Evolutionary conservation across 2,329 filamentous ascomycete species (phyloP).

Genomic region (Ceratocystis cacaofunesta): DNA sequence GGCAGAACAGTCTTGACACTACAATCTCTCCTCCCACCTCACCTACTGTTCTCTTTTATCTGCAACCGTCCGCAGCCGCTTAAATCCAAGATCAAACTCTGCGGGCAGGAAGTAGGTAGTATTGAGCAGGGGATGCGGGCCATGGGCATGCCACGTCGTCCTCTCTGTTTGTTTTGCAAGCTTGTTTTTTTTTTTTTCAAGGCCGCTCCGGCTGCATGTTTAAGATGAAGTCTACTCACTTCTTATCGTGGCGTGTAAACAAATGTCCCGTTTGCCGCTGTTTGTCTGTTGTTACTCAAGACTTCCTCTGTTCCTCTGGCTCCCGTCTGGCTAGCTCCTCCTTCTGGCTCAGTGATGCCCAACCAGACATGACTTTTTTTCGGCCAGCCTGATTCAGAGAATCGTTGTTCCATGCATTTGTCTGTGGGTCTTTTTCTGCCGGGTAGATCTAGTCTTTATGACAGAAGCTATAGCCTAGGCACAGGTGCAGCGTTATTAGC

Average conservation of each 20-base stretch:
- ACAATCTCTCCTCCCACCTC: not conserved
- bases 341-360: not conserved
- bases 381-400: not conserved
- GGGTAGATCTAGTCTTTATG: not conserved
- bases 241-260: not conserved
- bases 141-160: not conserved
- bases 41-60: not conserved
- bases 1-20: not conserved
- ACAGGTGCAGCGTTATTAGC: too few species aligned
- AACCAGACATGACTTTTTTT: not conserved
- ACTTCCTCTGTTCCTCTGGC: not conserved
- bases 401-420: not conserved
- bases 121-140: not conserved
- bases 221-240: not conserved
- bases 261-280: not conserved
- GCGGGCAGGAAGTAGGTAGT: not conserved
- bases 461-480: too few species aligned
- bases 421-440: not conserved
- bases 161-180: not conserved
- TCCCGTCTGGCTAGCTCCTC: not conserved
- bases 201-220: not conserved
- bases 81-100: not conserved
- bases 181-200: not conserved
- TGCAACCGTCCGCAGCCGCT: not conserved
- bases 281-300: conserved; percentile 2